A percentile compares a stretch with the other conserved stretches of the same genome.
phyloP scores from a whole-genome alignment of 495 filamentous ascomycete genomes.

The Recurvomyces mirabilis region DNA sequence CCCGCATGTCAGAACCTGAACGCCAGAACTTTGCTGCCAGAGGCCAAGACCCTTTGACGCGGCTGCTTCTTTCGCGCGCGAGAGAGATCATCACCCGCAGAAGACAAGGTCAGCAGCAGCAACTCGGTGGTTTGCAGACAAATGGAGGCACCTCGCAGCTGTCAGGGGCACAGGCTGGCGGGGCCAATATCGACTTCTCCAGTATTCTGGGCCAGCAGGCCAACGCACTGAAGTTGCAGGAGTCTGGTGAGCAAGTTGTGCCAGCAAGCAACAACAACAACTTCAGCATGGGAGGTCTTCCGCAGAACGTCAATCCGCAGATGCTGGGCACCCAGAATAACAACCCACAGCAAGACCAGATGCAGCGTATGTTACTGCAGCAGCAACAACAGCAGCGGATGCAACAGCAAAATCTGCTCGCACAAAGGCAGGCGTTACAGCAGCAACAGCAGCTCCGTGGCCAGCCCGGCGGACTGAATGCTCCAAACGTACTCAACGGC shows the following conservation, averaged over 20 bases:
- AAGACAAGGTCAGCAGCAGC: not conserved
- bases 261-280: conserved; percentile 49
- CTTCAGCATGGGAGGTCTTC: conserved; percentile 24
- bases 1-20: not conserved
- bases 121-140: not conserved
- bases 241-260: conserved; percentile 55
- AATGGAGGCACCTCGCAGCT: not conserved
- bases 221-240: conserved; percentile 50
- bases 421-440: conserved; percentile 32
- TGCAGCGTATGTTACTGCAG: conserved; percentile 13
- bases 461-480: conserved; percentile 36
- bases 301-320: conserved; percentile 19
- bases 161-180: conserved; percentile 20
- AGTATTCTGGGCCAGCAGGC: conserved; percentile 47
- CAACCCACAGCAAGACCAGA: conserved; percentile 11
- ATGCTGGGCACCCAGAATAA: conserved; percentile 18
- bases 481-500: conserved; percentile 38
- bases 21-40: not conserved
- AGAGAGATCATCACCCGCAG: not conserved
- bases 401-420: conserved; percentile 12
- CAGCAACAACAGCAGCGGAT: conserved; percentile 17
- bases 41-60: not conserved
- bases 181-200: conserved; percentile 31
- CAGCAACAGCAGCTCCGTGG: conserved; percentile 39
- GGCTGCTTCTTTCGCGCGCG: not conserved